Conservation (phyloP, 176 grass and related monocot genomes). For the Zoysia japonica region DNA sequence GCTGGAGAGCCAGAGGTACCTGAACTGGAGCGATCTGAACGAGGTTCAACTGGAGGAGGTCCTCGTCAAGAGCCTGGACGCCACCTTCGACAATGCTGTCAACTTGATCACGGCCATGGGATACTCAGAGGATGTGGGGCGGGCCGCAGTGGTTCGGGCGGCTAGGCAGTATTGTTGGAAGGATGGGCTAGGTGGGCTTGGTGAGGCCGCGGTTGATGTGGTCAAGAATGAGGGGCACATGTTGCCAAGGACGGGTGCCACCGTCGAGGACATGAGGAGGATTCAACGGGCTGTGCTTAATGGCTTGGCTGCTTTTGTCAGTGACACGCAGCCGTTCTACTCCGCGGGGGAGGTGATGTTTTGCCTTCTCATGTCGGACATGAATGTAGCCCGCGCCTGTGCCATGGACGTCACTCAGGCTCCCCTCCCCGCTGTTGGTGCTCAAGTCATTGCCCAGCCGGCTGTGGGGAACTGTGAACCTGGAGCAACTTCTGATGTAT, state of each 20-base stretch:
- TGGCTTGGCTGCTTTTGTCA: slow-evolving; percentile 68
- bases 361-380: slow-evolving; percentile 85
- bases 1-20: slow-evolving; percentile 61
- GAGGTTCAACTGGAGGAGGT: slow-evolving; percentile 81
- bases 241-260: slow-evolving; percentile 53
- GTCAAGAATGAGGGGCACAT: slow-evolving; percentile 67
- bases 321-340: slow-evolving; percentile 76
- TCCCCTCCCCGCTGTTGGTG: slow-evolving; percentile 34
- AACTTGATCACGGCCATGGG: slow-evolving; percentile 66
- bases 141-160: slow-evolving; percentile 58
- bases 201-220: slow-evolving; percentile 56
- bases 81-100: slow-evolving; percentile 70
- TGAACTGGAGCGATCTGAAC: slow-evolving; percentile 76
- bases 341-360: slow-evolving; percentile 83
- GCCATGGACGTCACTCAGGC: slow-evolving; percentile 52
- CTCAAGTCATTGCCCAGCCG: slow-evolving; percentile 46
- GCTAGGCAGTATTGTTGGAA: slow-evolving; percentile 59
- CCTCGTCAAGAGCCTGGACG: slow-evolving; percentile 74
- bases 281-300: slow-evolving; percentile 62
- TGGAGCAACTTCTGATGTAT: slow-evolving; percentile 39
- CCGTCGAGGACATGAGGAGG: slow-evolving; percentile 66
- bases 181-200: slow-evolving; percentile 60
- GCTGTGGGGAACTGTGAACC: slow-evolving; percentile 40
- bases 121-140: slow-evolving; percentile 61
- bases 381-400: slow-evolving; percentile 76